Evolutionary conservation across 176 grass and related monocot genomes (phyloP).

Genomic region (Aegilops sharonensis): DNA sequence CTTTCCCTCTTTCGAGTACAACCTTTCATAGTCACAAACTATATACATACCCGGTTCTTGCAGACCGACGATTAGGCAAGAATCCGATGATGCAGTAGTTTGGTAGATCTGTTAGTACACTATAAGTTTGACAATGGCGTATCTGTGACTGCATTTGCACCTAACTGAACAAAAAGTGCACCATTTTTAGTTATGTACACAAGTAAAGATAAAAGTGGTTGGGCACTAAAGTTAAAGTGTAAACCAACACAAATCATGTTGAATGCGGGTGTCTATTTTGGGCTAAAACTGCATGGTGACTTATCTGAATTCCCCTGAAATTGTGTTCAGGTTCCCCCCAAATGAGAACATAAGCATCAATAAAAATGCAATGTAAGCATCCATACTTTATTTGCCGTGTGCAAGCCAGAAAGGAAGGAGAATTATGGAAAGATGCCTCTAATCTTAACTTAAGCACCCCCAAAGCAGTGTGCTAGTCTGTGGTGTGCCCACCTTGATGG

Average conservation of each 20-base stretch:
- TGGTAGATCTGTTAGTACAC: background rate
- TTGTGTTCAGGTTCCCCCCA: background rate
- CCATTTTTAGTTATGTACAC: background rate
- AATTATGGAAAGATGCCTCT: background rate
- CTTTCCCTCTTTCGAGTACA: background rate
- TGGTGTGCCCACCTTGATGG: conserved; percentile 15
- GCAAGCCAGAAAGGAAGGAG: background rate
- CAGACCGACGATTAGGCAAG: background rate
- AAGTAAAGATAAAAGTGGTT: background rate
- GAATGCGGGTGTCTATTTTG: background rate
- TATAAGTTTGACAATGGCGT: too few relatives aligned
- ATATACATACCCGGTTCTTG: too few relatives aligned
- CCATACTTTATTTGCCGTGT: background rate
- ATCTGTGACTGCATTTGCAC: too few relatives aligned
- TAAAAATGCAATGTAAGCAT: background rate
- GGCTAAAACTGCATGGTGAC: background rate
- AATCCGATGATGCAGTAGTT: background rate
- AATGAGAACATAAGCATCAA: background rate
- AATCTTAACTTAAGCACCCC: background rate
- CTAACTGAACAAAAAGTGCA: background rate
- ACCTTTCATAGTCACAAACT: background rate
- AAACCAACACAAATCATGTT: background rate
- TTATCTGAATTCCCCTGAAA: background rate
- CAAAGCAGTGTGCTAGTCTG: background rate
- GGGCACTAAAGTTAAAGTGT: background rate